Base-by-base conservation (phyloP, 2,329 filamentous ascomycete genomes). In the Clonostachys sp. region DNA sequence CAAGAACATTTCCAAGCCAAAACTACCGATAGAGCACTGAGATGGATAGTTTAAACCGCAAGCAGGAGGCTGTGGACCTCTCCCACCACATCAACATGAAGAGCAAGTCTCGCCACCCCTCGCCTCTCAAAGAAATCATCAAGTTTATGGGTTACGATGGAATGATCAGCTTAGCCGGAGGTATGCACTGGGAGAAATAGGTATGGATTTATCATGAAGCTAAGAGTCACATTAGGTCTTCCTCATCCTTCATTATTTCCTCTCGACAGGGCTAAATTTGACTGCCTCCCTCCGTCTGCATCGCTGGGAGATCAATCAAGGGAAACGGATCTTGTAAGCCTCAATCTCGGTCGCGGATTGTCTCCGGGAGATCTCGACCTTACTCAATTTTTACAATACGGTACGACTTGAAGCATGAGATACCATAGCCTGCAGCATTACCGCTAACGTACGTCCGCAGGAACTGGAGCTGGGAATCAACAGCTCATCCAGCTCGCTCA, bases 121-220 rank as follows among this genome's bases (percentile, higher is more conserved):
- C 57, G 7, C 62, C 62, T 1, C 50, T 65, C 5, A 65, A 65
- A 44, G 61, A 64, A 36, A 65, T 64, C 18, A 57, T 64, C 48
- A 58, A 58, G 46, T 63, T 55, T n/a, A 64, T 63, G 61, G 55
- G 47, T 2, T 52, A 55, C n/a, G 61, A 64, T 47, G 61, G 59
- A 13, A 64, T 64, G 62, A 58, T 64, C 30, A 61, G 57, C 45
- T 47, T 62, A 6, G 61, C 61, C 3, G 61, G 60, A 51, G 61
- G 60, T 61, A 43, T 44, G 20, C 20, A 36, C 14, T n/a, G 3
- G 5, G 4, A 30, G 36, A n/a, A 14, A 20, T 5, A 30, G 24
- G 14, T 4, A 7, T 24, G 16, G 6, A 14, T 5, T 12, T 16
- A 44, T 17, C 8, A 34, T 14, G 17, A 14, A 34, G 14, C 10